Conservation (phyloP, 2,329 filamentous ascomycete species). For the Incumbomyces delicatus region DNA sequence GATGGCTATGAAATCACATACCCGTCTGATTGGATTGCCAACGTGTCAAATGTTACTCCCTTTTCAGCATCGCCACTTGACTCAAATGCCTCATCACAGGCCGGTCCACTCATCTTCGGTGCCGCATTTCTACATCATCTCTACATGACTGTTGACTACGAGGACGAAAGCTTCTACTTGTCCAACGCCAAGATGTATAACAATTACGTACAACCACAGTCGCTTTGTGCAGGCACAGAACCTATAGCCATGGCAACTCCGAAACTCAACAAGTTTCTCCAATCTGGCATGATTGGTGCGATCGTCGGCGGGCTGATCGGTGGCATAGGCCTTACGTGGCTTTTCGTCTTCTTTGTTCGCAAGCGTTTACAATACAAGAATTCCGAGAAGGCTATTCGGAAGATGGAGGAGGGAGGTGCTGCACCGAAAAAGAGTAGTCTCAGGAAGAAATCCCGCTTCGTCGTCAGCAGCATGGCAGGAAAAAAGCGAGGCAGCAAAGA, state of each 20-base stretch:
- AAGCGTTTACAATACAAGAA: conserved; percentile 3
- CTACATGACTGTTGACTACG: conserved; percentile 37
- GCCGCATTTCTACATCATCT: conserved; percentile 33
- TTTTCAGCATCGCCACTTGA: conserved; percentile 13
- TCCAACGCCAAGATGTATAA: conserved; percentile 30
- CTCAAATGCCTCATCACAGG: conserved; percentile 23
- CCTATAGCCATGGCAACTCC: conserved; percentile 24
- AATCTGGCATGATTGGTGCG: conserved; percentile 17
- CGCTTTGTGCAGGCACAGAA: conserved; percentile 30
- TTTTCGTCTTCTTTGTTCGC: conserved; percentile 10
- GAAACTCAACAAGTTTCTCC: conserved; percentile 11
- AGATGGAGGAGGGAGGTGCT: background rate
- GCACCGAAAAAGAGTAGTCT: conserved; percentile 3
- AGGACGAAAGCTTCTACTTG: conserved; percentile 31
- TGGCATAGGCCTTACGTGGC: conserved; percentile 20
- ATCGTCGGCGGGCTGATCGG: conserved; percentile 24
- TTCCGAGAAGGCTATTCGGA: background rate
- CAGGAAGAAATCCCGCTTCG: background rate
- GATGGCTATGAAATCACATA: conserved; percentile 32
- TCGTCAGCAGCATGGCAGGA: background rate
- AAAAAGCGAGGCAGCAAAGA: background rate
- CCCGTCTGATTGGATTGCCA: conserved; percentile 28
- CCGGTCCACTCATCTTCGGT: conserved; percentile 26
- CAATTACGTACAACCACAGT: conserved; percentile 31
- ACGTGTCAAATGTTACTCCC: conserved; percentile 21